A percentile compares a stretch with the other conserved stretches of the same genome.
Evolutionary conservation across 2,329 filamentous ascomycete genomes (phyloP).

Genomic region (Neonectria ditissima): DNA sequence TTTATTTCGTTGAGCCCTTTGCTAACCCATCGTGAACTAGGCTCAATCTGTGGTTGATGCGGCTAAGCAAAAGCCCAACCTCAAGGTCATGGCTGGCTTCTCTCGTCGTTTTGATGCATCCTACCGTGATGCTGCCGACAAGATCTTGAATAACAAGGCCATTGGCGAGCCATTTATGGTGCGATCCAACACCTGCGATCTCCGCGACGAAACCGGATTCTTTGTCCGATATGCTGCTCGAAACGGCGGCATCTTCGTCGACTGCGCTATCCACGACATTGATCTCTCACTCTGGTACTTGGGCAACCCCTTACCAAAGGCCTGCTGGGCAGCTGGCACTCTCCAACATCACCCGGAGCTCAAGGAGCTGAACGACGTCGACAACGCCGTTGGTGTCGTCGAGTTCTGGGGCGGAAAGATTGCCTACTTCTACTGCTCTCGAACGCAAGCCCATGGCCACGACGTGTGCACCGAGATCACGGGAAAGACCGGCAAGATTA

Average conservation of each 20-base stretch:
- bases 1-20: no score
- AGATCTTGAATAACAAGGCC: slow-evolving; percentile 59
- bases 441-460: slow-evolving; percentile 75
- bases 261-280: slow-evolving; percentile 77
- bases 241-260: slow-evolving; percentile 76
- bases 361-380: slow-evolving; percentile 41
- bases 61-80: slow-evolving; percentile 63
- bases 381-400: slow-evolving; percentile 62
- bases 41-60: slow-evolving; percentile 70
- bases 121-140: slow-evolving; percentile 69
- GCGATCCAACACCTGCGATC: slow-evolving; percentile 75
- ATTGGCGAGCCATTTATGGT: slow-evolving; percentile 72
- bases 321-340: slow-evolving; percentile 27
- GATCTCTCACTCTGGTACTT: slow-evolving; percentile 49
- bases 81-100: slow-evolving; percentile 68
- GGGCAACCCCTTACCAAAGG: slow-evolving; percentile 31
- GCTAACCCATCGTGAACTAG: slow-evolving; percentile 47
- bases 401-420: slow-evolving; percentile 75
- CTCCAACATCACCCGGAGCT: slow-evolving; percentile 44
- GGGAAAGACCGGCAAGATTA: slow-evolving; percentile 72
- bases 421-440: slow-evolving; percentile 71
- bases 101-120: slow-evolving; percentile 68
- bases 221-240: slow-evolving; percentile 74
- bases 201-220: slow-evolving; percentile 72
- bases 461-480: slow-evolving; percentile 73